phyloP scores from a whole-genome alignment of 2,329 filamentous ascomycete species.

The Aspergillus ustus region DNA sequence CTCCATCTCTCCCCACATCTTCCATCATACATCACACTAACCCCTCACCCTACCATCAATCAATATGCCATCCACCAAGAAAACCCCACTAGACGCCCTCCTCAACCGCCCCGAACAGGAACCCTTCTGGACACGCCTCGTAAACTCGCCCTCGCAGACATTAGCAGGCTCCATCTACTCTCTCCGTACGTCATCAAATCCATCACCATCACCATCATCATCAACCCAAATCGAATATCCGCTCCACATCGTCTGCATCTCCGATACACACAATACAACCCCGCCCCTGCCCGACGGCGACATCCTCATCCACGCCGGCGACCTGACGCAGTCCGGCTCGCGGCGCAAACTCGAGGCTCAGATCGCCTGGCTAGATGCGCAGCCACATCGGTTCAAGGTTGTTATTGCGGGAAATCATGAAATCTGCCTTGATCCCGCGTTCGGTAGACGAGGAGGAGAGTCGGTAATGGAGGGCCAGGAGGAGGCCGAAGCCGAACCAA shows the following conservation, averaged over 20 bases:
- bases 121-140: not conserved
- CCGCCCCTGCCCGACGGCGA: conserved; percentile 36
- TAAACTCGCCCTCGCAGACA: not conserved
- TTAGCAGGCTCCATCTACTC: not conserved
- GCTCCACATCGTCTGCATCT: conserved; percentile 25
- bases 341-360: conserved; percentile 71
- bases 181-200: not conserved
- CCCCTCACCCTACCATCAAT: not conserved
- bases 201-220: not conserved
- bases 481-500: conserved; percentile 30
- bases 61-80: not conserved
- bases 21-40: not conserved
- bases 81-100: not conserved
- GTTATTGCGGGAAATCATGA: conserved; percentile 86
- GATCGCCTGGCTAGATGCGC: conserved; percentile 73
- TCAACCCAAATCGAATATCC: not conserved
- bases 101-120: conserved; percentile 10
- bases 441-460: too few species aligned
- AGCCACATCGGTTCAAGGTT: conserved; percentile 76
- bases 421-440: conserved; percentile 67
- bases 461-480: conserved; percentile 47
- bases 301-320: conserved; percentile 48
- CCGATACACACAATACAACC: conserved; percentile 36
- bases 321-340: conserved; percentile 65
- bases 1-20: not conserved